Percentiles rank a stretch among this genome's conserved stretches.
Evolutionary conservation across 345 rosid genomes (phyloP).

Genomic region (Eucalyptus polybractea): DNA sequence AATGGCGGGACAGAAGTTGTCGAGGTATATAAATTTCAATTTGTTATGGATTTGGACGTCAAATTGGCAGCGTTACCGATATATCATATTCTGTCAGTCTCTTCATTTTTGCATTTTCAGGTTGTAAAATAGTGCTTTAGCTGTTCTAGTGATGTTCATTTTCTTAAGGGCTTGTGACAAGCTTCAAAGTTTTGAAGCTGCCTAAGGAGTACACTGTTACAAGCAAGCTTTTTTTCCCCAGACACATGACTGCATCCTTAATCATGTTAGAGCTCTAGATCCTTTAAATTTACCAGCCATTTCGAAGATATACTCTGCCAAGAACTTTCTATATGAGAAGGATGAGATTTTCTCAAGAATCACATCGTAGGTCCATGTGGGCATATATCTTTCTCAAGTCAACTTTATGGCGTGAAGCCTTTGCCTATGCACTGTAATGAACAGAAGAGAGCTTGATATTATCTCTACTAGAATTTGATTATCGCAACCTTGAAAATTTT

Average conservation of each 20-base stretch:
- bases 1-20: constrained; percentile 97
- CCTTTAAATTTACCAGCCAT: background rate
- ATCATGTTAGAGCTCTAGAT: background rate
- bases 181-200: background rate
- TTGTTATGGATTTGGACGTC: background rate
- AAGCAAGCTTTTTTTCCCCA: background rate
- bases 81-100: background rate
- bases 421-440: background rate
- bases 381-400: background rate
- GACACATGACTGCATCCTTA: background rate
- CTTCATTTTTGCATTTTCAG: background rate
- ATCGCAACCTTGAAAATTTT: background rate
- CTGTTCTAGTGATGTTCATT: background rate
- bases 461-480: background rate
- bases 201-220: background rate
- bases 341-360: background rate
- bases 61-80: background rate
- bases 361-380: background rate
- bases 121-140: background rate
- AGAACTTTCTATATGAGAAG: background rate
- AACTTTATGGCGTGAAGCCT: background rate
- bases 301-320: background rate
- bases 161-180: background rate
- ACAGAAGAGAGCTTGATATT: background rate
- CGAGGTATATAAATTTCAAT: background rate